Percentiles rank a stretch among this genome's conserved stretches.
Evolutionary conservation across 768 basidiomycete genomes (phyloP).

Genomic region (Neoboletus brunneissimus): DNA sequence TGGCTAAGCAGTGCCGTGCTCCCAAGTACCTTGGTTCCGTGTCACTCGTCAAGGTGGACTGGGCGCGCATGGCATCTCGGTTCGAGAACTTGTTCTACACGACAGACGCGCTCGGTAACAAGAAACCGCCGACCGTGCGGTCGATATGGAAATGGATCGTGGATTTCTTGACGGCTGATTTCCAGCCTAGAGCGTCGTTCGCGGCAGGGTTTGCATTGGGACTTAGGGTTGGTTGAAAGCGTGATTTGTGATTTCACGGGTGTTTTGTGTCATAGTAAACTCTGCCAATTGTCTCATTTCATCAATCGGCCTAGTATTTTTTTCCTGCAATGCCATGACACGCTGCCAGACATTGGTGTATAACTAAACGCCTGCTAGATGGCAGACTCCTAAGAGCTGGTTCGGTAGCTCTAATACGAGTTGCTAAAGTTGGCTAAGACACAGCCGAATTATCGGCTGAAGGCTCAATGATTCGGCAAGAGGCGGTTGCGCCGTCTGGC

Average conservation of each 20-base stretch:
- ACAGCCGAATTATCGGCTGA: too few relatives aligned
- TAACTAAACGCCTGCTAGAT: not conserved
- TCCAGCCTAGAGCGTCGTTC: slow-evolving; percentile 88
- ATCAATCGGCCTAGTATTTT: not conserved
- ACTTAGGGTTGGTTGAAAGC: slow-evolving; percentile 66
- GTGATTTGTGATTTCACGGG: not conserved
- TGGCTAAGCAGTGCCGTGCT: slow-evolving; percentile 1
- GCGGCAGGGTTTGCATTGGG: slow-evolving; percentile 81
- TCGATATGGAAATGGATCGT: slow-evolving; percentile 66
- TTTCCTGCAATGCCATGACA: not conserved
- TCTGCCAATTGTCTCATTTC: not conserved
- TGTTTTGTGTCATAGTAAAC: not conserved
- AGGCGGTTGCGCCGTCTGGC: too few relatives aligned
- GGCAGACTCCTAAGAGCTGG: too few relatives aligned
- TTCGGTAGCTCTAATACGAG: too few relatives aligned
- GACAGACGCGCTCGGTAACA: slow-evolving; percentile 51
- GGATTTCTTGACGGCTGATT: slow-evolving; percentile 88
- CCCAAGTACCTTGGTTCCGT: slow-evolving; percentile 76
- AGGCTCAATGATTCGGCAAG: too few relatives aligned
- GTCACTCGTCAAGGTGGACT: slow-evolving; percentile 76
- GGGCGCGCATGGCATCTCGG: slow-evolving; percentile 57
- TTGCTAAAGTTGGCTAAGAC: too few relatives aligned
- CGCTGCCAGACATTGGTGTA: not conserved
- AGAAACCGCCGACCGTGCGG: slow-evolving; percentile 58
- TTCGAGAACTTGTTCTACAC: slow-evolving; percentile 78